A percentile compares a stretch with the other conserved stretches of the same genome.
Evolutionary conservation across 768 basidiomycete genomes (phyloP).

Genomic region (Clathrus columnatus): DNA sequence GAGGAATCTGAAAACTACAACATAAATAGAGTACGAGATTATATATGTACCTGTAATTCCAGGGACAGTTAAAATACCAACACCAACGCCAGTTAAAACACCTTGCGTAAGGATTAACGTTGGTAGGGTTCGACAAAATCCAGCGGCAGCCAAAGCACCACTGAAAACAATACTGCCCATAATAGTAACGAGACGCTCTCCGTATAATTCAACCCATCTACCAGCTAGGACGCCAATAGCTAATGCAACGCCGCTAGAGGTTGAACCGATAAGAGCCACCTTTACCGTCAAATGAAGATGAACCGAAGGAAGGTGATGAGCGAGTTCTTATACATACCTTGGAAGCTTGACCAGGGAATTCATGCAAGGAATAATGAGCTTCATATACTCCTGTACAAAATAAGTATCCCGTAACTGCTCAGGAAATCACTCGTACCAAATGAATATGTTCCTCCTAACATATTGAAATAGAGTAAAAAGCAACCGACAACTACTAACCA

Average conservation of each 20-base stretch:
- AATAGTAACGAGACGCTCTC: neutral
- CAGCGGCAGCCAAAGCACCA: neutral
- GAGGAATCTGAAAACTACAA: neutral
- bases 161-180: neutral
- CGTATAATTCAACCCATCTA: neutral
- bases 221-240: neutral
- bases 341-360: neutral
- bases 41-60: neutral
- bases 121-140: neutral
- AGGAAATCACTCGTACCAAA: neutral
- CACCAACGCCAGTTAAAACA: neutral
- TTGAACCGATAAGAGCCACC: neutral
- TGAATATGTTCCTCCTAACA: neutral
- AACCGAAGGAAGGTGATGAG: neutral
- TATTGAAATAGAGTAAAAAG: neutral
- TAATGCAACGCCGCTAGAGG: neutral
- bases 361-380: neutral
- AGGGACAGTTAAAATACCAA: neutral
- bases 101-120: neutral
- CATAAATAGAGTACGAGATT: neutral
- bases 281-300: neutral
- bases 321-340: neutral
- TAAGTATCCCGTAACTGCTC: neutral
- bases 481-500: neutral
- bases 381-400: neutral